Percentiles rank a stretch among this genome's conserved stretches.
These are phyloP conservation scores for Trichoderma afroharzianum DNA, from an alignment of 2,329 filamentous ascomycete genomes.

Conservation along the genomic window DNA sequence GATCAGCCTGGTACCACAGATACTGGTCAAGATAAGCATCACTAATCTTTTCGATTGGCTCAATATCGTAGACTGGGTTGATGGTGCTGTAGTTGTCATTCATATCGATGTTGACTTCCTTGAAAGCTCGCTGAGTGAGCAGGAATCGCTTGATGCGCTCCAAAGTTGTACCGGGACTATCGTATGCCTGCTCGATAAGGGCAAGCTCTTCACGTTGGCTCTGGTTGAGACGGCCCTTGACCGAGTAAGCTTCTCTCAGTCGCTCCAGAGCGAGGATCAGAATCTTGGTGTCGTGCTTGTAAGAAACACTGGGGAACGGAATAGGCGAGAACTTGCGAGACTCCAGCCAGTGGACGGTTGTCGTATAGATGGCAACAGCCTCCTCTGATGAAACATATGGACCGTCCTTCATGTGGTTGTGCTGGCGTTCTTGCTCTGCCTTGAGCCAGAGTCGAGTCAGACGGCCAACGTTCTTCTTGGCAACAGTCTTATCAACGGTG, in stretches of 20 bases:
- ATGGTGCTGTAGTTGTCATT: conserved; percentile 99
- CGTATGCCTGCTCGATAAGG: conserved; percentile 95
- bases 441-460: conserved; percentile 95
- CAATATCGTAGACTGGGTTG: conserved; percentile 98
- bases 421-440: conserved; percentile 95
- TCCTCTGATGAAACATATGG: conserved; percentile 98
- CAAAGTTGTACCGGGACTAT: conserved; percentile 92
- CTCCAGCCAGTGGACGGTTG: conserved; percentile 97
- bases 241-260: conserved; percentile 91
- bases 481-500: conserved; percentile 97
- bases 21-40: conserved; percentile 99
- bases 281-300: conserved; percentile 99
- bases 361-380: conserved; percentile 97
- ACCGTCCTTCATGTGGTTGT: conserved; percentile 99
- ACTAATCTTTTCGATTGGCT: conserved; percentile 98
- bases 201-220: conserved; percentile 96
- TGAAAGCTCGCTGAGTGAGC: conserved; percentile 95
- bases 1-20: conserved; percentile 97
- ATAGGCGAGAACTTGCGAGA: conserved; percentile 98
- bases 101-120: conserved; percentile 99
- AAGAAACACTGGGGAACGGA: conserved; percentile 96
- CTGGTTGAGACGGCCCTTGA: conserved; percentile 94
- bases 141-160: conserved; percentile 97
- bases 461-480: conserved; percentile 97
- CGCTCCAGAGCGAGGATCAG: conserved; percentile 92